Base-by-base conservation (phyloP, 2,329 filamentous ascomycete species). In the Emericellopsis atlantica region DNA sequence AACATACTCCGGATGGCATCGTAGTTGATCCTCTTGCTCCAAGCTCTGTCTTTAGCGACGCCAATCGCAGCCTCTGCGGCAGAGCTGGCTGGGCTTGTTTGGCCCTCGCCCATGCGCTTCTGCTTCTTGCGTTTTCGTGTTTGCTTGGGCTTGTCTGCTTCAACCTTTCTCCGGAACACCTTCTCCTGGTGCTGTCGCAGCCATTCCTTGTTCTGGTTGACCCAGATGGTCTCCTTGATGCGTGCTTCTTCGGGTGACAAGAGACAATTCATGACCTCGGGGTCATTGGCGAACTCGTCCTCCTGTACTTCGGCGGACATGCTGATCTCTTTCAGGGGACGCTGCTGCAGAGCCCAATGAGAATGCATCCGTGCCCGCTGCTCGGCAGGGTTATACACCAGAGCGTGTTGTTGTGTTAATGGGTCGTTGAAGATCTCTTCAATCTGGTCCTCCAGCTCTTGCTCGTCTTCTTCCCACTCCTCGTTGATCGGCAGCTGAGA, bases 161-260 rank as follows among this genome's bases (percentile, higher is more conserved):
- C 74, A 46, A 76, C 65, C 58, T 88, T 85, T 44, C 79, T 75
- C 32, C 83, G 76, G 43, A 93, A 81, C 6, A 83, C 71, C 59
- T 92, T 94, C 45, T 84, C 79, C 54, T 95, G 88, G 54, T 93
- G 83, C 38, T 79, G 75, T 8, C 90, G 84, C 32, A 98, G 70
- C 75, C 89, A 98, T 49, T 93, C 87, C 56, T 92, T 88, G 60
- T 98, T 96, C 55, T 89, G 81, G 44, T 90, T 89, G 35, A 94
- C 79, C 92, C 92, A 98, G 40, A 96, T 84, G 44, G 79, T 78
- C 58, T 95, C 89, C 58, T 95, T 96, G 54, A 88, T 76, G 29
- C 74, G 74, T 2, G 81, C 76, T 61, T 96, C 89, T 4, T 77
- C 74, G 1, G 80, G 74, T 0, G 72, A 74, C 5, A 96, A 70